Base-by-base conservation (phyloP, 2,329 filamentous ascomycete species). In the Kalmusia sp. region DNA sequence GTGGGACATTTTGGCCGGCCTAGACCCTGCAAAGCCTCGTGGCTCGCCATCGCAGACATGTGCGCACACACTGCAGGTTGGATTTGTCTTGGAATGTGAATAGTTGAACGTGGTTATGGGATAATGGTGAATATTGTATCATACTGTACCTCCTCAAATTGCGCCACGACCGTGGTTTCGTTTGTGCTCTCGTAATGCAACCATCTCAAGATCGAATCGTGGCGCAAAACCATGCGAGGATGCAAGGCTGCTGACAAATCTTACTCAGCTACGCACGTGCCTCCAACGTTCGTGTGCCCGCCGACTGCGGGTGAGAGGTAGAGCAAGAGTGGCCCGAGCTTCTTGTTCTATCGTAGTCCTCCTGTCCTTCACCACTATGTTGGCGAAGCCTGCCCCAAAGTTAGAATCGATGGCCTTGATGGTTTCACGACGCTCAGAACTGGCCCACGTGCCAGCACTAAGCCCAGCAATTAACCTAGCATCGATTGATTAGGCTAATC, bases 401-500 rank as follows among this genome's bases (percentile, higher is more conserved):
- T n/a, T n/a, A n/a, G n/a, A n/a, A n/a, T n/a, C n/a, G n/a, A n/a
- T n/a, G n/a, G n/a, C n/a, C 9, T 30, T 17, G 12, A 46, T 46
- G 43, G 14, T 8, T 34, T 15, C 19, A 19, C 19, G 30, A 46
- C 21, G 43, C 19, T 46, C 43, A 46, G 27, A 35, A 11, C 12
- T 6, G 21, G 24, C 15, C 27, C 41, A 39, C 34, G 28, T 34
- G 45, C 22, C 17, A 31, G 30, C 35, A 31, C 49, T 35, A 57
- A 55, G 57, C 39, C 64, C 62, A 57, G 63, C 55, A 69, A 68
- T 63, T 59, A 50, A 54, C 54, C 49, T 59, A 62, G 57, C 54
- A 59, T 63, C 50, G 30, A 49, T 55, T 67, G 41, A 71, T 71
- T 72, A 72, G 68, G 62, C 70, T 71, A 71, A 71, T 71, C 34